Conservation (phyloP, 164 flowering plant species). For the Stephania yunnanensis region DNA sequence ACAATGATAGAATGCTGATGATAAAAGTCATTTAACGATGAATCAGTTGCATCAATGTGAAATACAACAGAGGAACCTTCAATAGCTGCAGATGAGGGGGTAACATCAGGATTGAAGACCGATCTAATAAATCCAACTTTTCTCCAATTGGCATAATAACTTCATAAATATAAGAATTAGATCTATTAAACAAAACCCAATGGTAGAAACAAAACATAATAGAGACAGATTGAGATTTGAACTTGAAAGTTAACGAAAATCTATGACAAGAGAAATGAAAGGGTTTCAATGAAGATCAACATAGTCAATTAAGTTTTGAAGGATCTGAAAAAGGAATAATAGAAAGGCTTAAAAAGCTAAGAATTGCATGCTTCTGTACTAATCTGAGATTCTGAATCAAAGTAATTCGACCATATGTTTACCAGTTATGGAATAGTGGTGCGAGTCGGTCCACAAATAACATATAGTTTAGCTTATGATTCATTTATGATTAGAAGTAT, state of each 20-base stretch:
- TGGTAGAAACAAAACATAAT: neutral
- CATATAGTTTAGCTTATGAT: neutral
- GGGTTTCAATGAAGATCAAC: neutral
- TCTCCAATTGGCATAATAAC: neutral
- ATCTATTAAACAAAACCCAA: neutral
- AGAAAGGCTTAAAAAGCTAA: neutral
- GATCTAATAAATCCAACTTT: neutral
- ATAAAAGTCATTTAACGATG: constrained; percentile 32
- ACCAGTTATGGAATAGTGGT: neutral
- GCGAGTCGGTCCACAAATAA: neutral
- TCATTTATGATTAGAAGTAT: neutral
- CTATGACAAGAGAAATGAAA: neutral
- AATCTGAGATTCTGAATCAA: neutral
- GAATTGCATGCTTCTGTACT: neutral
- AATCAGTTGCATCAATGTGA: constrained; percentile 34
- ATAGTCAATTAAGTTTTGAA: neutral
- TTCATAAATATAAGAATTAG: neutral
- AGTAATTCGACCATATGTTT: neutral
- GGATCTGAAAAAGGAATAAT: too few species aligned
- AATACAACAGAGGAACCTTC: constrained; percentile 72
- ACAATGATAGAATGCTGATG: constrained; percentile 49
- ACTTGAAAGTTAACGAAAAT: neutral
- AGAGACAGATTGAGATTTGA: neutral
- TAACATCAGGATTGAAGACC: constrained; percentile 2
- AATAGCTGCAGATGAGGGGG: constrained; percentile 45